Conservation (phyloP, 345 rosid species). For the Eutrema heterophyllum region DNA sequence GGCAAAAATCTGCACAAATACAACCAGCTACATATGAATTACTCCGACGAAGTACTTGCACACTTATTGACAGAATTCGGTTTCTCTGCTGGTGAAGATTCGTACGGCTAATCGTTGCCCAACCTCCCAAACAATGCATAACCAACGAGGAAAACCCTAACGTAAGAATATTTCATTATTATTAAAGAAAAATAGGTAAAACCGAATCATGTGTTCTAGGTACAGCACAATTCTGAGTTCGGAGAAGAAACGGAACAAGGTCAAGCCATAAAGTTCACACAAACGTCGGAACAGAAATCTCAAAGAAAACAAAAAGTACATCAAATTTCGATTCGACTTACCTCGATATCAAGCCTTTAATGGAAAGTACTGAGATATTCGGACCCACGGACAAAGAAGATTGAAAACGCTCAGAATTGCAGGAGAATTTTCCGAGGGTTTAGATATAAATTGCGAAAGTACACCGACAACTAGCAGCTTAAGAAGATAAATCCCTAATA, state of each 20-base stretch:
- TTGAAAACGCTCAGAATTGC: no score
- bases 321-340: no score
- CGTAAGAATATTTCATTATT: not conserved
- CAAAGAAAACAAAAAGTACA: no score
- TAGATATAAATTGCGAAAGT: no score
- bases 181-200: not conserved
- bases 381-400: no score
- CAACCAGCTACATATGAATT: not conserved
- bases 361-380: no score
- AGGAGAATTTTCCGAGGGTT: no score
- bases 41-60: not conserved
- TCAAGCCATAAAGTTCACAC: not conserved
- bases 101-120: not conserved
- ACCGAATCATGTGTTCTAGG: not conserved
- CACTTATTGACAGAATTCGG: not conserved
- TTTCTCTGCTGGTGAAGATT: not conserved
- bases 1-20: not conserved
- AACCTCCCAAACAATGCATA: not conserved
- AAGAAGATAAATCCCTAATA: no score
- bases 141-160: conserved; percentile 11
- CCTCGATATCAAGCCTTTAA: no score
- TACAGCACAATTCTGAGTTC: not conserved
- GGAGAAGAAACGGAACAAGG: not conserved
- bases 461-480: no score
- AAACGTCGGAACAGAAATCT: not conserved